Evolutionary conservation across 495 filamentous ascomycete genomes (phyloP).

Genomic region (Penicillium dipodomyicola): DNA sequence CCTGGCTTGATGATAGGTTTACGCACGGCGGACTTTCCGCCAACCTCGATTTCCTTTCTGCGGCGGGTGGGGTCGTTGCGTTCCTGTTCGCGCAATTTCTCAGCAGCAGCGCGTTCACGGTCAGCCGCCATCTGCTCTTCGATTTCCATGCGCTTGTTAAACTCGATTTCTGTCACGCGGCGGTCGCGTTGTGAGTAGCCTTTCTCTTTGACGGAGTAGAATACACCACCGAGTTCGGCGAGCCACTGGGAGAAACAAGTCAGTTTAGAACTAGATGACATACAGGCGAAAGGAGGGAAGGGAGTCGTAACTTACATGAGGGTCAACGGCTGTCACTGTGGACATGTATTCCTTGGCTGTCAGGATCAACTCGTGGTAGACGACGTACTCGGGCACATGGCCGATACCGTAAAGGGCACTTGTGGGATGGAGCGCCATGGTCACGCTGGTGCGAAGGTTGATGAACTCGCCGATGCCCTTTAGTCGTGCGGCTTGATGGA

Average conservation of each 20-base stretch:
- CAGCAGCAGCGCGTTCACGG: slow-evolving; percentile 58
- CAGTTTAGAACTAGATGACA: slow-evolving; percentile 1
- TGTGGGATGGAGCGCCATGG: slow-evolving; percentile 90
- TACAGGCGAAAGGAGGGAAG: not conserved
- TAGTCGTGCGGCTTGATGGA: slow-evolving; percentile 96
- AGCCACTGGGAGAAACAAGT: slow-evolving; percentile 64
- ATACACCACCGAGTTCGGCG: slow-evolving; percentile 96
- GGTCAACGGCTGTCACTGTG: slow-evolving; percentile 93
- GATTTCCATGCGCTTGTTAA: slow-evolving; percentile 93
- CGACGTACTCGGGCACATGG: slow-evolving; percentile 92
- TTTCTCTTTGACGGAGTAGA: slow-evolving; percentile 98
- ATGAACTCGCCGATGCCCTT: slow-evolving; percentile 97
- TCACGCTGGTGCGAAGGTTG: slow-evolving; percentile 91
- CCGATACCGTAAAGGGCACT: slow-evolving; percentile 89
- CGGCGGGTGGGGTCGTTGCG: slow-evolving; percentile 36
- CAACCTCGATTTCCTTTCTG: slow-evolving; percentile 42
- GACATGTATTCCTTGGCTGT: slow-evolving; percentile 99
- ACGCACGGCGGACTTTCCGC: slow-evolving; percentile 37
- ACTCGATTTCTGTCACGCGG: slow-evolving; percentile 87
- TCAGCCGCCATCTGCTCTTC: slow-evolving; percentile 91
- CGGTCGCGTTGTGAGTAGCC: slow-evolving; percentile 89
- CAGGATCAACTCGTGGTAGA: slow-evolving; percentile 97
- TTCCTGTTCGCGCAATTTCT: slow-evolving; percentile 55
- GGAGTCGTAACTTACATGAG: slow-evolving; percentile 55
- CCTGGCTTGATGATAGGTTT: slow-evolving; percentile 37